Evolutionary conservation across 192 early-diverging fungal genomes (phyloP).

Genomic region (Coemansia umbellata): DNA sequence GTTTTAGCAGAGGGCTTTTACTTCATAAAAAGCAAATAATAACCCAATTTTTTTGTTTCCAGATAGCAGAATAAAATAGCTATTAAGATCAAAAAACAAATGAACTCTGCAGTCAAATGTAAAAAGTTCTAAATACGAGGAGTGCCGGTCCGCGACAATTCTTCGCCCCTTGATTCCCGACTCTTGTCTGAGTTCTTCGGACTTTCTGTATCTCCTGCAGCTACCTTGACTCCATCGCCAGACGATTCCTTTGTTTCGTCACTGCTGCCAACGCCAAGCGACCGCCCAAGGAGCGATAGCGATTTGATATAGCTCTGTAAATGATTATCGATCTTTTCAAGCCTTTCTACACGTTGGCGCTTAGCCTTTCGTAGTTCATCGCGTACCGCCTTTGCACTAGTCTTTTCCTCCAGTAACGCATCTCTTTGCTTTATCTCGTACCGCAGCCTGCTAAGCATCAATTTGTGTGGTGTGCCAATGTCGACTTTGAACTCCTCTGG

Average conservation of each 20-base stretch:
- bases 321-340: conserved; percentile 38
- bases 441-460: conserved; percentile 46
- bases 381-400: conserved; percentile 12
- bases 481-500: conserved; percentile 27
- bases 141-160: conserved; percentile 26
- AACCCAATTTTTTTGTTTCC: no score
- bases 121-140: conserved; percentile 17
- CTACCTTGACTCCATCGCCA: conserved; percentile 7
- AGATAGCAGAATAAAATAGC: no score
- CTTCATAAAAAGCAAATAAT: not conserved
- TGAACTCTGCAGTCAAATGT: no score
- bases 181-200: conserved; percentile 13
- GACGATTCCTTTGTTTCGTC: conserved; percentile 2
- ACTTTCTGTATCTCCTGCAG: conserved; percentile 12
- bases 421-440: conserved; percentile 46
- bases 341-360: conserved; percentile 35
- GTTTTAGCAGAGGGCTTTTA: conserved; percentile 19
- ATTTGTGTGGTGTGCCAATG: conserved; percentile 32
- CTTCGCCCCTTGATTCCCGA: conserved; percentile 21
- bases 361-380: conserved; percentile 36
- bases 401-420: conserved; percentile 16
- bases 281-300: conserved; percentile 15
- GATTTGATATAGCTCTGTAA: conserved; percentile 40
- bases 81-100: no score
- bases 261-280: conserved; percentile 7